phyloP scores from a whole-genome alignment of 805 yeast species.

The Blastobotrys americana region DNA sequence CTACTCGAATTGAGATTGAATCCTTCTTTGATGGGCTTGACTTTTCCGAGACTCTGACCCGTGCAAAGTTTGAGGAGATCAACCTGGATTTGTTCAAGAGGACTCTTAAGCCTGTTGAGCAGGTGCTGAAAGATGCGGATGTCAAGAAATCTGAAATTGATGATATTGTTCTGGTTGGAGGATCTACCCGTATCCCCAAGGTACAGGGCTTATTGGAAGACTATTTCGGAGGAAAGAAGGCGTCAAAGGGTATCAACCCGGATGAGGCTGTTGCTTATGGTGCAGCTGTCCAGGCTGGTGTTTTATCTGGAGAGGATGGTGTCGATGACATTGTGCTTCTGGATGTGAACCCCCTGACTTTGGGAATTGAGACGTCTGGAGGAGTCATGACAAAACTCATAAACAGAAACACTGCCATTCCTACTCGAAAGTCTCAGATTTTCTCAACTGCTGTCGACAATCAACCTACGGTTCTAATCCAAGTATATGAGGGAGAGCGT shows the following conservation, averaged over 20 bases:
- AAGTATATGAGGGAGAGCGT: slow-evolving; percentile 95
- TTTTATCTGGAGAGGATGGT: slow-evolving; percentile 90
- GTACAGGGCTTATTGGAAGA: slow-evolving; percentile 88
- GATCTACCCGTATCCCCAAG: slow-evolving; percentile 98
- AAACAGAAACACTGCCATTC: slow-evolving; percentile 91
- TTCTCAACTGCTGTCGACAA: slow-evolving; percentile 95
- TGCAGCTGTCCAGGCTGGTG: slow-evolving; percentile 99
- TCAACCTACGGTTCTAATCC: slow-evolving; percentile 91
- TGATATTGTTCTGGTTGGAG: slow-evolving; percentile 96
- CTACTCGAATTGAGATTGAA: slow-evolving; percentile 93
- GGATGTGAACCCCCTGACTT: slow-evolving; percentile 89
- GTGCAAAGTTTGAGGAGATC: slow-evolving; percentile 97
- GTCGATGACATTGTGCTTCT: slow-evolving; percentile 82
- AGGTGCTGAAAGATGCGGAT: slow-evolving; percentile 89
- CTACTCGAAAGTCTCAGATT: slow-evolving; percentile 90
- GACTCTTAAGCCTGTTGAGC: slow-evolving; percentile 93
- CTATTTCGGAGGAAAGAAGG: slow-evolving; percentile 89
- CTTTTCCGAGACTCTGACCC: slow-evolving; percentile 88
- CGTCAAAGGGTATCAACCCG: slow-evolving; percentile 95
- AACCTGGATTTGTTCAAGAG: slow-evolving; percentile 89
- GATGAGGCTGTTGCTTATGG: slow-evolving; percentile 99
- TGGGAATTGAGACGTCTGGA: slow-evolving; percentile 96
- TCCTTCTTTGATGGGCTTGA: slow-evolving; percentile 92
- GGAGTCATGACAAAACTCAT: slow-evolving; percentile 96
- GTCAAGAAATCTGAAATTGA: slow-evolving; percentile 79